Percentiles rank a stretch among this genome's conserved stretches.
Evolutionary conservation across 73 alveolate genomes (phyloP).

Genomic region (Paraurostyla sp.): DNA sequence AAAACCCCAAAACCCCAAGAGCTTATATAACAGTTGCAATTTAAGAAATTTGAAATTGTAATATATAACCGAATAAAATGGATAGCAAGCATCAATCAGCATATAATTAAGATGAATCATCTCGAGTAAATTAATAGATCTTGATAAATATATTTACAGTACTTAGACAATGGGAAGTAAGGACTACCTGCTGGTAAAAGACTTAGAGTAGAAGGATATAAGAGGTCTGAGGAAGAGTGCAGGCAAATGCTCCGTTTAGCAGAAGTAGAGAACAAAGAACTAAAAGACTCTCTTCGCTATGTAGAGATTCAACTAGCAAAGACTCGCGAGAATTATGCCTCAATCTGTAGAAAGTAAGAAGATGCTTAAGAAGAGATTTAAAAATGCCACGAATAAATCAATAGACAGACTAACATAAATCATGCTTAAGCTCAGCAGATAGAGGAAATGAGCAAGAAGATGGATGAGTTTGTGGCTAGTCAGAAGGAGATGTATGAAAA

Average conservation of each 20-base stretch:
- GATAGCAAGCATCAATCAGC: background rate
- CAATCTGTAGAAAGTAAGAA: conserved; percentile 40
- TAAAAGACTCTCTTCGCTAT: conserved; percentile 67
- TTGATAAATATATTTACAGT: background rate
- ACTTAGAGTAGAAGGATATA: conserved; percentile 42
- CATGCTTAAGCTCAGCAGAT: conserved; percentile 59
- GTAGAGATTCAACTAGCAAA: conserved; percentile 69
- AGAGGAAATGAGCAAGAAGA: conserved; percentile 50
- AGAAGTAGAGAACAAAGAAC: conserved; percentile 67
- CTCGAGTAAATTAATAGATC: background rate
- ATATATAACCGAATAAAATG: background rate
- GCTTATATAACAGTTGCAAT: too few species aligned
- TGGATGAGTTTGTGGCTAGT: conserved; percentile 62
- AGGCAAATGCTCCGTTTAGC: conserved; percentile 62
- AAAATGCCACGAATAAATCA: conserved; percentile 57
- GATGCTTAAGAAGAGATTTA: conserved; percentile 52
- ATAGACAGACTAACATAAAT: conserved; percentile 60
- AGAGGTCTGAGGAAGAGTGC: conserved; percentile 58
- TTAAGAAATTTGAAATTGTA: background rate
- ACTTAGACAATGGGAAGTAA: background rate
- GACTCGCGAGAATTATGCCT: conserved; percentile 43
- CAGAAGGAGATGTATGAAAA: conserved; percentile 60
- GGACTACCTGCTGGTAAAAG: conserved; percentile 9
- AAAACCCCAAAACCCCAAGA: too few species aligned
- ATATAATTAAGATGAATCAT: conserved; percentile 12